Evolutionary conservation across 2,329 filamentous ascomycete species (phyloP), one percentile per base, ranked within the genome.

Genomic region (Sporothrix brunneoviolacea): DNA sequence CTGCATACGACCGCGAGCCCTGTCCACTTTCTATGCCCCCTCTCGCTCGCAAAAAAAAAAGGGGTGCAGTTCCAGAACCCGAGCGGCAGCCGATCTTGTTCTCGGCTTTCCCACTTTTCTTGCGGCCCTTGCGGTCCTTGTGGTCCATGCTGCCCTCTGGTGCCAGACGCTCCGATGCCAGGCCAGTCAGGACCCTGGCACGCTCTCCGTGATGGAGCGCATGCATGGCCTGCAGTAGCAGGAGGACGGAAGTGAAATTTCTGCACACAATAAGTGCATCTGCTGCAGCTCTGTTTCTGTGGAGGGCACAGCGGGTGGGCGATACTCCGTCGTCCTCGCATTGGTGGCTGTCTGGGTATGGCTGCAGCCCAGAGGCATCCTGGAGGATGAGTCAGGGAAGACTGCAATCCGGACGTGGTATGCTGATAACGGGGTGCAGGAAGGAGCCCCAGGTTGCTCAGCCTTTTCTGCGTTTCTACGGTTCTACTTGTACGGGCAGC

Each of bases 201-300:
- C 22, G 44, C 9, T 30, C 44, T 43, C 32, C 33, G 50, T 47
- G 38, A 52, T 48, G 44, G 44, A 48, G 39, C 50, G 36, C 32
- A 48, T 52, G 50, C 39, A 52, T 40, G 35, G 36, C 50, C 18
- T 48, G 50, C 45, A 52, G 50, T 43, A 52, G 50, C 40, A 48
- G 50, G 19, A 27, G 19, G 13, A 8, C 32, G 35, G 30, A 33
- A 4, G 39, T 36, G 32, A 48, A 48, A 30, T 33, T 33, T 45
- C 50, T 52, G 50, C 50, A 52, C 45, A 48, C 22, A 48, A 52
- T 48, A 28, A 4, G 33, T 46, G 33, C 33, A 37, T 45, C 21
- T 18, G 24, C n/a, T n/a, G n/a, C n/a, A n/a, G n/a, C n/a, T n/a
- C n/a, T n/a, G n/a, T n/a, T n/a, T n/a, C n/a, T n/a, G n/a, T n/a